Base-by-base conservation (phyloP, 352 stramenopile genomes). In the Globisporangium recalcitrans region DNA sequence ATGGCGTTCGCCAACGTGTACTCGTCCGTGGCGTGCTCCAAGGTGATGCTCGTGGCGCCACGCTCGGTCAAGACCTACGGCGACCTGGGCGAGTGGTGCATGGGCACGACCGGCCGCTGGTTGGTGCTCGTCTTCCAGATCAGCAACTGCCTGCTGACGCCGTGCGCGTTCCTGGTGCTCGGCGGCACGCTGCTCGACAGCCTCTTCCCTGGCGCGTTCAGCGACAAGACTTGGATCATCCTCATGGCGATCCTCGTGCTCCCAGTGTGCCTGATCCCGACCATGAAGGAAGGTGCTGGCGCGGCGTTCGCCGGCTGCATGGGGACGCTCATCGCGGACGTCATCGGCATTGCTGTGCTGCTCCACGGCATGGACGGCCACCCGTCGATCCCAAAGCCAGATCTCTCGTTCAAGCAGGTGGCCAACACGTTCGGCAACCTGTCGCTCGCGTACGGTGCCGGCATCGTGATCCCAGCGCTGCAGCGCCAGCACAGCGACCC, bases 401-500 rank as follows among this genome's bases (percentile, higher is more conserved):
- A 70, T 8, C 26, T 73, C 8, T 55, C 64, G 32, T 70, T 73
- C 44, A 52, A 68, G 44, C 64, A 73, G 54, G 46, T 73, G 22
- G 47, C 66, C 11, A 69, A 29, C 7, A 56, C 63, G 9, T 73
- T 73, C 40, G 69, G 69, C n/a, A 75, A 72, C 64, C 49, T 75
- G 27, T 60, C 67, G 22, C 59, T 75, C 31, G 67, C 69, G 0
- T 75, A 75, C 42, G 62, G 40, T 8, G 69, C 69, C 5, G 66
- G 62, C 27, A 78, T 86, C 51, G 68, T 87, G 14, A 73, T 88
- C 1, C 77, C 78, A 4, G 69, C 76, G 29, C 65, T 88, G 0
- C 73, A 82, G 27, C 74, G 75, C 16, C 66, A 86, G 47, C 77
- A 86, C 69, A 72, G 63, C 14, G 66, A 86, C 48, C 77, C 77